phyloP scores from a whole-genome alignment of 805 yeast species.

The Candida quercuum region DNA sequence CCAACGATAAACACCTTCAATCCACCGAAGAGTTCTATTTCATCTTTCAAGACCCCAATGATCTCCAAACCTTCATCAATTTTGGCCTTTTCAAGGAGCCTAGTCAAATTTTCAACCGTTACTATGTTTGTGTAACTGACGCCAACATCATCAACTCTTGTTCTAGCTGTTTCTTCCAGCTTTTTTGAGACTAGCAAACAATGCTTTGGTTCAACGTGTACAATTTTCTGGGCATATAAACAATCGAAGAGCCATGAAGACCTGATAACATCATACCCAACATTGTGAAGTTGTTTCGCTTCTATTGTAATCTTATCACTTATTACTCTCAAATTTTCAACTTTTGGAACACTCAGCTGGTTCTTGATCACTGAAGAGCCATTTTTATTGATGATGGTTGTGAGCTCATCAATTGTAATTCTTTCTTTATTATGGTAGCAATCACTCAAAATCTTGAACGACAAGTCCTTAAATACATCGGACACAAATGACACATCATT shows the following conservation, averaged over 20 bases:
- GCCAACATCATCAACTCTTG: conserved; percentile 52
- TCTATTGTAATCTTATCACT: conserved; percentile 35
- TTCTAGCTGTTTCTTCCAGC: conserved; percentile 20
- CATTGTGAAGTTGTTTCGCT: conserved; percentile 31
- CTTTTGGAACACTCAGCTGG: conserved; percentile 16
- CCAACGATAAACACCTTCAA: conserved; percentile 29
- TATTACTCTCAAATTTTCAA: conserved; percentile 25
- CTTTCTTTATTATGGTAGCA: conserved; percentile 23
- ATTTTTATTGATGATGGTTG: conserved; percentile 32
- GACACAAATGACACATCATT: conserved; percentile 20
- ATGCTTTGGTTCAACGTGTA: conserved; percentile 60
- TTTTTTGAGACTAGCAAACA: conserved; percentile 37
- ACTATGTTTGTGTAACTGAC: conserved; percentile 46
- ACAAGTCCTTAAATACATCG: conserved; percentile 37
- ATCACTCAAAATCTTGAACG: conserved; percentile 54
- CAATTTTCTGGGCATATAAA: conserved; percentile 31
- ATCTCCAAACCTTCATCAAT: conserved; percentile 8
- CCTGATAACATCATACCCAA: conserved; percentile 54
- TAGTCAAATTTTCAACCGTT: conserved; percentile 3
- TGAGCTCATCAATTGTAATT: conserved; percentile 31
- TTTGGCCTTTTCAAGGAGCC: neutral
- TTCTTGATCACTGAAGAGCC: conserved; percentile 47
- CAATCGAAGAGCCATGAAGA: conserved; percentile 77
- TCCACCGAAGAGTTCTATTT: conserved; percentile 27
- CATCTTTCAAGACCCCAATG: conserved; percentile 9